These are phyloP conservation scores for Cyclotella baltica DNA, from an alignment of 108 stramenopile genomes.

Conservation along the genomic window DNA sequence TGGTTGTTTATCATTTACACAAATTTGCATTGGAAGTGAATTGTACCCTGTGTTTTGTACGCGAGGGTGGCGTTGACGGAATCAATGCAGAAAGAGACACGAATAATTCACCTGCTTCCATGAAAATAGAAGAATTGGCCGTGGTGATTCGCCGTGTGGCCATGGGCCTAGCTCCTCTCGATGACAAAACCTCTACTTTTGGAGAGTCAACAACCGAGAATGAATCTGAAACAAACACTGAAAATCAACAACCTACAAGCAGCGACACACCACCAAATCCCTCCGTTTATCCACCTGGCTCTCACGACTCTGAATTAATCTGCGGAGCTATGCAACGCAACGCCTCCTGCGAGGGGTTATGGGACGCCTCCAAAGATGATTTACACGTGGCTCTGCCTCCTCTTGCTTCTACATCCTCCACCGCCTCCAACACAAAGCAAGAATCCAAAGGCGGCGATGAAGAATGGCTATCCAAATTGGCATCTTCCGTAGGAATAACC, in stretches of 20 bases:
- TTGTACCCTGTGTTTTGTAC: conserved; percentile 68
- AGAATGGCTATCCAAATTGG: conserved; percentile 79
- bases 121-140: conserved; percentile 46
- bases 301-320: conserved; percentile 81
- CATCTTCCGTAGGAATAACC: conserved; percentile 66
- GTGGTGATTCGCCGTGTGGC: conserved; percentile 43
- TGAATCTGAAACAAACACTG: conserved; percentile 9
- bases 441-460: conserved; percentile 59
- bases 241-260: conserved; percentile 5
- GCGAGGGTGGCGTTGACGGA: neutral
- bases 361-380: conserved; percentile 83
- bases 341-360: conserved; percentile 83
- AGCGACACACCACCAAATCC: conserved; percentile 20
- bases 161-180: conserved; percentile 40
- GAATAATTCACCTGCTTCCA: neutral
- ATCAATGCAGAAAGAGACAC: neutral
- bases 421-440: neutral
- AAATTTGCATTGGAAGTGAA: conserved; percentile 72
- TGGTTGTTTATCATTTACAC: conserved; percentile 84
- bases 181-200: neutral
- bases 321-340: conserved; percentile 75
- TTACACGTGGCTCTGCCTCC: conserved; percentile 75
- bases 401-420: neutral
- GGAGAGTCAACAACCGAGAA: conserved; percentile 2
- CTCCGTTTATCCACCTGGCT: conserved; percentile 62